A percentile compares a stretch with the other conserved stretches of the same genome.
Conservation (phyloP, 495 filamentous ascomycete genomes). For the Penicillium psychrofluorescens region DNA sequence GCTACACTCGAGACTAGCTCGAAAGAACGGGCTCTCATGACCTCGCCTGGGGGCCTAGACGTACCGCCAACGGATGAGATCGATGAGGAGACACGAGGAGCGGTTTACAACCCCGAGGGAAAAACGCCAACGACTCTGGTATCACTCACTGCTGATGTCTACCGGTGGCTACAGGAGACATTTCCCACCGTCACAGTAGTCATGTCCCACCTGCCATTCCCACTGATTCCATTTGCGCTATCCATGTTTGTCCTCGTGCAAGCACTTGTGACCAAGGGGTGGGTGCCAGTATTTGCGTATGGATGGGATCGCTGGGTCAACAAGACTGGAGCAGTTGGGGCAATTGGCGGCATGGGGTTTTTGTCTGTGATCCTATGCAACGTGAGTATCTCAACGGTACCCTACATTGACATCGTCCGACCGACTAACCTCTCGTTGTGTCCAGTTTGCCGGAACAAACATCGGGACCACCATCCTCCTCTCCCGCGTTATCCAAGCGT, state of each 20-base stretch:
- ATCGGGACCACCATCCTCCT: slow-evolving; percentile 64
- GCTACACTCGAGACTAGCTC: neutral
- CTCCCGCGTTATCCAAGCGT: slow-evolving; percentile 56
- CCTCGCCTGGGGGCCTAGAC: slow-evolving; percentile 4
- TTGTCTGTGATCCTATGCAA: slow-evolving; percentile 62
- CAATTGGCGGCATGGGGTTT: slow-evolving; percentile 60
- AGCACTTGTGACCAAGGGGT: slow-evolving; percentile 57
- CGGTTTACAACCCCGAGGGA: neutral
- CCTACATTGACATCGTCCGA: neutral
- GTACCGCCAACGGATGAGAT: neutral
- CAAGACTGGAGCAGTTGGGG: slow-evolving; percentile 56
- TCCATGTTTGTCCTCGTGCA: slow-evolving; percentile 65
- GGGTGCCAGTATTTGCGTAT: slow-evolving; percentile 59
- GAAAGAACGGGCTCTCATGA: neutral
- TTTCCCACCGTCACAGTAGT: slow-evolving; percentile 60
- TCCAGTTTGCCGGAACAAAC: slow-evolving; percentile 61
- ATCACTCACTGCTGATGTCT: slow-evolving; percentile 31
- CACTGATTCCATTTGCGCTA: slow-evolving; percentile 58
- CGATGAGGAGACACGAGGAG: slow-evolving; percentile 9
- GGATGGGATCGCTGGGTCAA: slow-evolving; percentile 63
- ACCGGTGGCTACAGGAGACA: slow-evolving; percentile 53
- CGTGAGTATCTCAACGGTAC: slow-evolving; percentile 32
- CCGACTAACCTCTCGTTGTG: neutral
- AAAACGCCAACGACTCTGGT: slow-evolving; percentile 32
- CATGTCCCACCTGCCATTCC: slow-evolving; percentile 50